A percentile compares a stretch with the other conserved stretches of the same genome.
These are phyloP conservation scores for Kitagawia praeruptora DNA, from an alignment of 129 eudicot genomes.

Conservation along the genomic window DNA sequence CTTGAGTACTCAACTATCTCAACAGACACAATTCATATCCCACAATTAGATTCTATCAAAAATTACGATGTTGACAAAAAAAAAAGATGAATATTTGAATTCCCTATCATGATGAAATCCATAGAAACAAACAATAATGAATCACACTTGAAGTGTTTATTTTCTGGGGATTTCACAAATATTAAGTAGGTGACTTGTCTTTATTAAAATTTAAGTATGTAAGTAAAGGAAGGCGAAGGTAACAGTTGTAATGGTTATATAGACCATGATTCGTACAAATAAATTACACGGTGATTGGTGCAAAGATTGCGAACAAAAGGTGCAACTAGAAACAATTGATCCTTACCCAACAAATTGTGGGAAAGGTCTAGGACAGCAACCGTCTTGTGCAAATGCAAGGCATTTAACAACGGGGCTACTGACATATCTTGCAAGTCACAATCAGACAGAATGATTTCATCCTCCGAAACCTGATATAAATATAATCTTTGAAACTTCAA, in stretches of 20 bases:
- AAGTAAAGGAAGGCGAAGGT: neutral
- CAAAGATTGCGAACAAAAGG: neutral
- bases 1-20: neutral
- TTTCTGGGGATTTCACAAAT: neutral
- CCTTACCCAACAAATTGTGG: slow-evolving; percentile 78
- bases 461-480: slow-evolving; percentile 78
- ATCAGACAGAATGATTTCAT: slow-evolving; percentile 71
- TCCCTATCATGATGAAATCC: neutral
- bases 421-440: slow-evolving; percentile 84
- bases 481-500: neutral
- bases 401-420: slow-evolving; percentile 62
- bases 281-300: neutral
- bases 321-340: slow-evolving; percentile 4
- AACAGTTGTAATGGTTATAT: neutral
- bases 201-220: neutral
- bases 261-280: neutral
- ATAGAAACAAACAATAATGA: neutral
- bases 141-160: neutral
- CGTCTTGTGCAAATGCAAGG: slow-evolving; percentile 60
- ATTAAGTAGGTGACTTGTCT: neutral
- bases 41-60: neutral
- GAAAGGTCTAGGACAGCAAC: slow-evolving; percentile 76
- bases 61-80: neutral
- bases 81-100: neutral
- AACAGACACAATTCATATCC: neutral